Evolutionary conservation across 352 stramenopile species (phyloP).

Genomic region (Hyaloperonospora brassicae): DNA sequence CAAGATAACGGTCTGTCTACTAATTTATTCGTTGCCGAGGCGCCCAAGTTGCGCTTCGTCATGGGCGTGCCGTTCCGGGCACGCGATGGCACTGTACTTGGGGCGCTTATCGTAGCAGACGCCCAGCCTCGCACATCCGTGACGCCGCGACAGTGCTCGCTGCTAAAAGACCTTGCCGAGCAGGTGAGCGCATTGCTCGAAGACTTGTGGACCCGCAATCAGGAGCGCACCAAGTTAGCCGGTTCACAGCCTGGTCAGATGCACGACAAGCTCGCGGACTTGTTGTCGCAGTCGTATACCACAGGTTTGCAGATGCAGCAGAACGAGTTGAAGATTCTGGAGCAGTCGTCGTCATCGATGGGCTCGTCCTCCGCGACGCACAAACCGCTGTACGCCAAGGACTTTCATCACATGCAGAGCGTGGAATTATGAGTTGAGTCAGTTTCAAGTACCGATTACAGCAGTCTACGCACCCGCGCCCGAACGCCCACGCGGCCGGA

Average conservation of each 20-base stretch:
- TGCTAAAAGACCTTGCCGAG: constrained; percentile 35
- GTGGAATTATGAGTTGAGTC: constrained; percentile 31
- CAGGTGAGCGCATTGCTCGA: constrained; percentile 41
- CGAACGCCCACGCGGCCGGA: constrained; percentile 9
- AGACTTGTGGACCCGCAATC: constrained; percentile 32
- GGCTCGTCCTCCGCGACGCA: constrained; percentile 15
- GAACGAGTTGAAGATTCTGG: constrained; percentile 32
- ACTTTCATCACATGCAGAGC: constrained; percentile 27
- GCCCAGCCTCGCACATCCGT: constrained; percentile 29
- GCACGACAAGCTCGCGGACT: constrained; percentile 33
- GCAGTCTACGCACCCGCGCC: constrained; percentile 11
- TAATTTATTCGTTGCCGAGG: constrained; percentile 52
- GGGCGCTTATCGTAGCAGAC: constrained; percentile 51
- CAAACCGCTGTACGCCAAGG: constrained; percentile 21
- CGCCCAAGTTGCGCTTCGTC: constrained; percentile 46
- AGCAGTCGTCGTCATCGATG: constrained; percentile 18
- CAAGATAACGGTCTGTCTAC: constrained; percentile 34
- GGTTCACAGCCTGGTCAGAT: constrained; percentile 27
- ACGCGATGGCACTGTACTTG: constrained; percentile 43
- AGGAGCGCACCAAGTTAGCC: constrained; percentile 24
- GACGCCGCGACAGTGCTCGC: constrained; percentile 22
- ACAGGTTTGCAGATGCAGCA: constrained; percentile 43
- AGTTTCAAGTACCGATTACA: constrained; percentile 1
- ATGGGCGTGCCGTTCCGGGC: constrained; percentile 45
- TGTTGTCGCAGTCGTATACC: constrained; percentile 47